Evolutionary conservation across 305 asterid genomes (phyloP).

Genomic region (Salvia sclarea): DNA sequence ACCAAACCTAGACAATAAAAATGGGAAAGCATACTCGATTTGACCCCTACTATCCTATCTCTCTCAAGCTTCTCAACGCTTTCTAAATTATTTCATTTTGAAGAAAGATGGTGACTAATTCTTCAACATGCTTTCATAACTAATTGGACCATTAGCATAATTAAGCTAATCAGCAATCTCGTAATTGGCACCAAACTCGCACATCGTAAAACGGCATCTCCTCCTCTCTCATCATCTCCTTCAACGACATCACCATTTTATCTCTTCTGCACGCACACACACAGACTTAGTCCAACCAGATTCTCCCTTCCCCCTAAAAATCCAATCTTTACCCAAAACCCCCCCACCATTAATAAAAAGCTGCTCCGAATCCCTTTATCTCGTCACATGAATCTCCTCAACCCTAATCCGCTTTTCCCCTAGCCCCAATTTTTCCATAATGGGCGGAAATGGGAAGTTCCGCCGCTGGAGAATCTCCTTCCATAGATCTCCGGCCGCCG

Average conservation of each 20-base stretch:
- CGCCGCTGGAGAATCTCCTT: constrained; percentile 59
- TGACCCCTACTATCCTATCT: background rate
- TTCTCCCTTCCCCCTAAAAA: constrained; percentile 27
- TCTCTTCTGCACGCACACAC: background rate
- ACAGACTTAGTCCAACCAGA: constrained; percentile 34
- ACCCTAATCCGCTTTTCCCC: constrained; percentile 20
- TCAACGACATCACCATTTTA: background rate
- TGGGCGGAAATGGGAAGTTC: constrained; percentile 60
- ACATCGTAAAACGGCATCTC: constrained; percentile 9
- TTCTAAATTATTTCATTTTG: background rate
- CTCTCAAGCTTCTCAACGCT: background rate
- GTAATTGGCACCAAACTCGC: background rate
- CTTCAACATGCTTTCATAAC: background rate
- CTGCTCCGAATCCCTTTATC: constrained; percentile 10
- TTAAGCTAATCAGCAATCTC: too few relatives aligned
- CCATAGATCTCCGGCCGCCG: constrained; percentile 45
- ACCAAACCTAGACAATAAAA: background rate
- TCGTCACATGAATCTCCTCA: constrained; percentile 24
- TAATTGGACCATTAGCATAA: background rate
- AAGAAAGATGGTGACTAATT: background rate
- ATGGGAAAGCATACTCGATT: background rate
- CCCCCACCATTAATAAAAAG: background rate
- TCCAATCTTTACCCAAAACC: constrained; percentile 24
- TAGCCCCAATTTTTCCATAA: constrained; percentile 7
- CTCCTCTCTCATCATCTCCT: constrained; percentile 19